Evolutionary conservation across 2,329 filamentous ascomycete species (phyloP), one percentile per base, ranked within the genome.

Genomic region (Pseudopyricularia cyperi): DNA sequence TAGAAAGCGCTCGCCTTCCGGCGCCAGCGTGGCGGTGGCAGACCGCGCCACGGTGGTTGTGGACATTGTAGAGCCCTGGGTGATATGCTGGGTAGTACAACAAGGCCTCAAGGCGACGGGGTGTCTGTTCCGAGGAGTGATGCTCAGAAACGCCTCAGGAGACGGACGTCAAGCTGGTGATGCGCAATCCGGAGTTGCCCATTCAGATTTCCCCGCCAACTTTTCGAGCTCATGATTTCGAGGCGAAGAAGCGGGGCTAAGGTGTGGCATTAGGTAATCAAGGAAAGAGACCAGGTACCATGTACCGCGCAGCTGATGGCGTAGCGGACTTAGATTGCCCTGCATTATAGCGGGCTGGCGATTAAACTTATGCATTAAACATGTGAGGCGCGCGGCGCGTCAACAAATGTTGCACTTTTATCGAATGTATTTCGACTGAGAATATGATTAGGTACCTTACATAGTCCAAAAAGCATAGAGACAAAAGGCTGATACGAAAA

Each of bases 1-100:
- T 67, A 97, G 80, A 66, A 87, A 96, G 51, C 93, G 83, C 71
- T 98, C 93, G 68, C 90, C 95, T 69, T 98, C 93, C 26, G 93
- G 88, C 2, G 89, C 79, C 12, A 95, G 76, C 60, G 90, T 88
- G 84, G 60, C 54, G 55, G 67, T 74, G 56, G 67, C 71, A 19
- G 62, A 56, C 9, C 62, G 63, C n/a, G 64, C 59, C 63, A 66
- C 64, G 42, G 47, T 50, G 22, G 39, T 33, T 4, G 50, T 51
- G 26, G 50, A 42, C 50, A 51, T 51, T 15, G 12, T 34, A 11
- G 26, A n/a, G 48, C 3, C n/a, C 33, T 42, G 6, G 35, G 3
- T 15, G 35, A 15, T 7, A 44, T 4, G 14, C n/a, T 11, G 15
- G 24, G 39, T 12, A 24, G 14, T 4, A 6, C 15, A 26, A 12